phyloP scores from a whole-genome alignment of 495 filamentous ascomycete species.

The Clohesyomyces aquaticus region DNA sequence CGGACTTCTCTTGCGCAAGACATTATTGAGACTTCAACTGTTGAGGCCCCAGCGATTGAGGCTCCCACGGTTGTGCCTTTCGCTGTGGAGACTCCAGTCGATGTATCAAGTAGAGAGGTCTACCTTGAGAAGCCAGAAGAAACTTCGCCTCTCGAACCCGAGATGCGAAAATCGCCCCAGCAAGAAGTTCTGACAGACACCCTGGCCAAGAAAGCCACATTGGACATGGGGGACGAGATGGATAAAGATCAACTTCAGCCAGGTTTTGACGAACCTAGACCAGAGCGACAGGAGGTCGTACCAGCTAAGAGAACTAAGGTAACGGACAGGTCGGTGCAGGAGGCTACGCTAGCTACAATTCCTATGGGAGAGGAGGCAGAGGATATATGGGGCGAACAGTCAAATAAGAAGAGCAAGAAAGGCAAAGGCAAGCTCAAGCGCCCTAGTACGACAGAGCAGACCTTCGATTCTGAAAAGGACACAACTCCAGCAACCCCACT shows the following conservation, averaged over 20 bases:
- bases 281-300: neutral
- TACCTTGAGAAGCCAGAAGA: constrained; percentile 7
- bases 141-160: constrained; percentile 6
- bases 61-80: constrained; percentile 27
- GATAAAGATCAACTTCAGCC: constrained; percentile 9
- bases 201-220: neutral
- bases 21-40: constrained; percentile 19
- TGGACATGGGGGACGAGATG: neutral
- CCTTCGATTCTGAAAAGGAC: constrained; percentile 5
- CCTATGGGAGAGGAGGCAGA: constrained; percentile 17
- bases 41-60: constrained; percentile 36
- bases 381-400: constrained; percentile 36
- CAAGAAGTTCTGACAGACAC: neutral
- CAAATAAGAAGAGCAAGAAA: constrained; percentile 44
- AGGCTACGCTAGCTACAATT: neutral
- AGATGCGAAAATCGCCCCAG: neutral
- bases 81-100: constrained; percentile 28
- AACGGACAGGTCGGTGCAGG: neutral
- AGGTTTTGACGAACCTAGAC: neutral
- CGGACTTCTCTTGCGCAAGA: constrained; percentile 19
- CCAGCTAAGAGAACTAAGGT: neutral
- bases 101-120: constrained; percentile 1
- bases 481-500: constrained; percentile 8
- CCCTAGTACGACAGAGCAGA: constrained; percentile 22
- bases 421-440: constrained; percentile 32